Conservation (phyloP, 805 yeast genomes). For the Saturnispora kantuleensis region DNA sequence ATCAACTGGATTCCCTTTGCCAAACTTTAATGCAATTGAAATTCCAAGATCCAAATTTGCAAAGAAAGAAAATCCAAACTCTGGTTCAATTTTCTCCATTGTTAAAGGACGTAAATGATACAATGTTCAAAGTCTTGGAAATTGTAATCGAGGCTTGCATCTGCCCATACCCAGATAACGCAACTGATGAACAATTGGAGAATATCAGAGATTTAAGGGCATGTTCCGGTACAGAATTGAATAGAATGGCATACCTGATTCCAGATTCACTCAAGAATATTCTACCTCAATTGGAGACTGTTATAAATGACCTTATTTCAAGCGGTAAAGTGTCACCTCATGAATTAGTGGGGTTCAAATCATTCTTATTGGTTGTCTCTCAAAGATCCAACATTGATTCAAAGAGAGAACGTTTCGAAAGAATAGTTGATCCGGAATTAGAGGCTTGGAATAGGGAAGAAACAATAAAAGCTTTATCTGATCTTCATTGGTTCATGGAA, state of each 20-base stretch:
- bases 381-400: slow-evolving; percentile 70
- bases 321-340: slow-evolving; percentile 30
- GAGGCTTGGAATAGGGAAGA: slow-evolving; percentile 87
- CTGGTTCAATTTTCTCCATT: slow-evolving; percentile 90
- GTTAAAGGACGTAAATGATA: slow-evolving; percentile 60
- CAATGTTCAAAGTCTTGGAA: slow-evolving; percentile 79
- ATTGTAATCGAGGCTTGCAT: slow-evolving; percentile 79
- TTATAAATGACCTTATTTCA: slow-evolving; percentile 65
- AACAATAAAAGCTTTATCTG: slow-evolving; percentile 81
- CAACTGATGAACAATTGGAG: slow-evolving; percentile 61
- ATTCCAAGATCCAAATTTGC: slow-evolving; percentile 67
- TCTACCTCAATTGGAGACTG: slow-evolving; percentile 72
- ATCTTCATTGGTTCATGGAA: slow-evolving; percentile 97
- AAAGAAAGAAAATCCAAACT: slow-evolving; percentile 82
- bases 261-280: slow-evolving; percentile 82
- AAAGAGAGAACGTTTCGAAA: slow-evolving; percentile 63
- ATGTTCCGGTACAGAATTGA: slow-evolving; percentile 89
- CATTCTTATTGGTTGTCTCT: slow-evolving; percentile 84
- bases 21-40: slow-evolving; percentile 66
- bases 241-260: slow-evolving; percentile 88
- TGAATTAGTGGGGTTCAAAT: slow-evolving; percentile 88
- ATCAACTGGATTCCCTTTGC: slow-evolving; percentile 58
- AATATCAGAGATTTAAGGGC: slow-evolving; percentile 79
- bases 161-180: slow-evolving; percentile 55
- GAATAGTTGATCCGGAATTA: slow-evolving; percentile 89